Conservation (phyloP, 371 early-diverging fungal species). For the Mucor plumbeus region DNA sequence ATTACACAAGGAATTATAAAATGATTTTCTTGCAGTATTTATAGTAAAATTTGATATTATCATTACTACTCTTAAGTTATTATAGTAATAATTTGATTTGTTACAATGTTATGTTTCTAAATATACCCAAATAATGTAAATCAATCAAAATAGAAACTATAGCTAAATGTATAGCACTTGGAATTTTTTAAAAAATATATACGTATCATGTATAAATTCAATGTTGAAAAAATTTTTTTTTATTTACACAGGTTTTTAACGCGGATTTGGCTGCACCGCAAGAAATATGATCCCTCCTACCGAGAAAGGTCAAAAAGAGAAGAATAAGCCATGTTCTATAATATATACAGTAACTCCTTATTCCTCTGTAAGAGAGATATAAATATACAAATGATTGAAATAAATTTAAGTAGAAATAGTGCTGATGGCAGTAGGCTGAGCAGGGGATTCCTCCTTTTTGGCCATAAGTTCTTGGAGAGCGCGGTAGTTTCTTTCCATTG, state of each 20-base stretch:
- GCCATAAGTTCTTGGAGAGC: conserved; percentile 33
- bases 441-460: conserved; percentile 3
- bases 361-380: conserved; percentile 17
- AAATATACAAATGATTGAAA: conserved; percentile 7
- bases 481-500: conserved; percentile 42
- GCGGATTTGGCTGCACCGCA: conserved; percentile 16
- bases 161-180: too few species aligned
- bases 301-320: conserved; percentile 18
- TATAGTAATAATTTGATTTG: too few species aligned
- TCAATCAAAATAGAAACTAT: too few species aligned
- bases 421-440: conserved; percentile 7
- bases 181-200: too few species aligned
- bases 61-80: too few species aligned
- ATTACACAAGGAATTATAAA: too few species aligned
- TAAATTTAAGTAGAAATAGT: neutral
- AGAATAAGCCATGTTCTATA: conserved; percentile 27
- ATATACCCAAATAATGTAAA: too few species aligned
- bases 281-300: neutral
- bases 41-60: too few species aligned
- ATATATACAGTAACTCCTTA: conserved; percentile 26
- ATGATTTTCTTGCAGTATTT: too few species aligned
- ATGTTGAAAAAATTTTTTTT: neutral
- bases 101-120: too few species aligned
- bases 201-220: too few species aligned
- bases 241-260: conserved; percentile 9